Conservation (phyloP, 805 yeast genomes). For the Yamadazyma olivae region DNA sequence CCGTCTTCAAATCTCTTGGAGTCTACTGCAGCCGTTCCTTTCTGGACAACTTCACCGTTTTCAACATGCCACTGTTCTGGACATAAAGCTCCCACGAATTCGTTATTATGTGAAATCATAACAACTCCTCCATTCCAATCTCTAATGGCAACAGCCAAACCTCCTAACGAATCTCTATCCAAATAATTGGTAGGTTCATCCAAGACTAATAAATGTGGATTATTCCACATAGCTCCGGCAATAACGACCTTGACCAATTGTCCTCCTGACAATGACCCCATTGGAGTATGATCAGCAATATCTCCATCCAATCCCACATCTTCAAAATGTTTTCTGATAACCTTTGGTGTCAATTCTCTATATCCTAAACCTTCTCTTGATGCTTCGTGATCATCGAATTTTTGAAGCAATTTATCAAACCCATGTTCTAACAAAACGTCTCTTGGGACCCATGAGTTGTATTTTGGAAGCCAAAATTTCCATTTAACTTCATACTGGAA, state of each 20-base stretch:
- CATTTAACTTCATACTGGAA: conserved; percentile 97
- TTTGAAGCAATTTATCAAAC: conserved; percentile 40
- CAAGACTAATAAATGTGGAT: conserved; percentile 91
- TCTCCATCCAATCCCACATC: conserved; percentile 97
- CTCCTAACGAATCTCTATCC: conserved; percentile 97
- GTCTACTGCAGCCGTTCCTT: conserved; percentile 76
- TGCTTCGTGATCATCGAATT: conserved; percentile 47
- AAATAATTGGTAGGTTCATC: conserved; percentile 98
- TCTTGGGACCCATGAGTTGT: conserved; percentile 89
- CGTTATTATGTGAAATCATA: conserved; percentile 96
- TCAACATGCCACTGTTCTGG: conserved; percentile 99
- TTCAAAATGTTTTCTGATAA: conserved; percentile 93
- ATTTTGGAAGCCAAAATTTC: conserved; percentile 81
- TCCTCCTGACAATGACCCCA: conserved; percentile 97
- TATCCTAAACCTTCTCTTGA: conserved; percentile 49
- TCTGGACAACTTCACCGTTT: conserved; percentile 83
- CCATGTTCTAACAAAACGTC: conserved; percentile 72
- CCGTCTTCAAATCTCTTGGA: conserved; percentile 74
- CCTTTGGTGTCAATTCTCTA: conserved; percentile 70
- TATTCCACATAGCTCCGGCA: conserved; percentile 99
- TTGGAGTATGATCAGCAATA: conserved; percentile 96
- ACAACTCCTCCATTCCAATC: conserved; percentile 99
- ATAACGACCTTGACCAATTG: conserved; percentile 97
- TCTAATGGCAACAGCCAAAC: conserved; percentile 94
- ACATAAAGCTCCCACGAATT: conserved; percentile 94